Percentiles rank a stretch among this genome's conserved stretches.
These are phyloP conservation scores for Endothia cerciana DNA, from an alignment of 2,329 filamentous ascomycete genomes.

Conservation along the genomic window DNA sequence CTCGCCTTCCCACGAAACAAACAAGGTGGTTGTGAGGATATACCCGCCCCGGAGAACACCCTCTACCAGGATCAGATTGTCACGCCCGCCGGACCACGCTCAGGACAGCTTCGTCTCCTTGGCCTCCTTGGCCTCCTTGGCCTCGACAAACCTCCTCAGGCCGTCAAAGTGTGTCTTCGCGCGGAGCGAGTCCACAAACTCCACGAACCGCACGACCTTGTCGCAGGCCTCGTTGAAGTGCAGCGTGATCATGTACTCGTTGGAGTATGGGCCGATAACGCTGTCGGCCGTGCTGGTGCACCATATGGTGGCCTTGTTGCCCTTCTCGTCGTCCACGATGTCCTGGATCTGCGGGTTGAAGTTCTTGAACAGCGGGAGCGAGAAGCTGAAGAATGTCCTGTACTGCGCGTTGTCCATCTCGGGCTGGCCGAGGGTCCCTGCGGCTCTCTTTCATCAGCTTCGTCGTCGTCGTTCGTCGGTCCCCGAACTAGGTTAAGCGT, in stretches of 20 bases:
- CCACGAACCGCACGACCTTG: conserved; percentile 23
- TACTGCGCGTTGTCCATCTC: conserved; percentile 12
- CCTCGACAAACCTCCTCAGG: conserved; percentile 1
- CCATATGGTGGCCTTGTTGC: conserved; percentile 33
- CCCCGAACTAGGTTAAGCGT: too few species aligned
- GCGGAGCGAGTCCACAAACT: conserved; percentile 15
- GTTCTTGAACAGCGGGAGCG: conserved; percentile 15
- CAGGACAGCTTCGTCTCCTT: neutral
- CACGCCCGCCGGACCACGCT: neutral
- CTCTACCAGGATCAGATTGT: neutral
- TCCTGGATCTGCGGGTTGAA: conserved; percentile 17
- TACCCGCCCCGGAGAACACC: neutral
- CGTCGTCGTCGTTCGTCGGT: neutral
- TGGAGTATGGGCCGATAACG: conserved; percentile 30
- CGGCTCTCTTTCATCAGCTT: neutral
- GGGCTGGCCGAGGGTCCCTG: conserved; percentile 11
- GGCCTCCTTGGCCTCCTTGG: neutral
- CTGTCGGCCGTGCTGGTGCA: conserved; percentile 29
- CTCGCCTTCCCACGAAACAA: neutral
- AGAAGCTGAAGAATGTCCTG: conserved; percentile 7
- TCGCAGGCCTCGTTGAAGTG: conserved; percentile 32
- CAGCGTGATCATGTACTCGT: conserved; percentile 33
- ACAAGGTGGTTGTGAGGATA: neutral
- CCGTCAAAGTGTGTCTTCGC: conserved; percentile 9
- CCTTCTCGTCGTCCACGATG: conserved; percentile 28